Conservation (phyloP, 2,329 filamentous ascomycete genomes). For the Epichloe coenophiala region DNA sequence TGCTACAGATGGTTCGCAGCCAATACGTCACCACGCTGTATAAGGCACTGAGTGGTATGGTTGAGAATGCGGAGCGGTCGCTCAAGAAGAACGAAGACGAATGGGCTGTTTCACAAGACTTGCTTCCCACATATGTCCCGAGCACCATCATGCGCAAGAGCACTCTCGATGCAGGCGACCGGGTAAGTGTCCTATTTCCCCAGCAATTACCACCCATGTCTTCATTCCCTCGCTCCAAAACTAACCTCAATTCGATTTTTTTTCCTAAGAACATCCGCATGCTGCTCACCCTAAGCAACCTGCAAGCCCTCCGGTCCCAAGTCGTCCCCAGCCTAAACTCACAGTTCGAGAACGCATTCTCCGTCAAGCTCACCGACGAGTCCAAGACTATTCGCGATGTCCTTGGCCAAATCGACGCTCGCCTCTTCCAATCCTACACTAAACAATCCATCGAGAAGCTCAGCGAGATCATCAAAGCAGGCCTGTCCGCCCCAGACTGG, state of each 20-base stretch:
- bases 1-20: slow-evolving; percentile 78
- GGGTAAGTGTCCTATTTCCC: slow-evolving; percentile 27
- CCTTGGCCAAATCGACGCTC: slow-evolving; percentile 75
- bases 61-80: slow-evolving; percentile 82
- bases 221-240: slow-evolving; percentile 8
- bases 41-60: slow-evolving; percentile 87
- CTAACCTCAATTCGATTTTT: background rate
- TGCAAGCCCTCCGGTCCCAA: slow-evolving; percentile 68
- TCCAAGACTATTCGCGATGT: slow-evolving; percentile 84
- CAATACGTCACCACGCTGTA: slow-evolving; percentile 92
- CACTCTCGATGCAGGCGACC: slow-evolving; percentile 40
- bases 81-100: slow-evolving; percentile 50
- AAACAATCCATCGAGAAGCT: slow-evolving; percentile 59
- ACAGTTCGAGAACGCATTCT: slow-evolving; percentile 88
- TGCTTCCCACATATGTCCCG: slow-evolving; percentile 19
- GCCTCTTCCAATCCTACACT: slow-evolving; percentile 87
- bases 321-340: slow-evolving; percentile 79
- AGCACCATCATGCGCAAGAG: slow-evolving; percentile 26
- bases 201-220: background rate
- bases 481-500: slow-evolving; percentile 62
- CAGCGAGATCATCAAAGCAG: slow-evolving; percentile 54
- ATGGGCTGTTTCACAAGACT: slow-evolving; percentile 38
- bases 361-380: slow-evolving; percentile 87
- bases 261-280: slow-evolving; percentile 65
- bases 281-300: slow-evolving; percentile 85